Base-by-base conservation (phyloP, 1,284 basidiomycete species). In the Cutaneotrichosporon mucoides region DNA sequence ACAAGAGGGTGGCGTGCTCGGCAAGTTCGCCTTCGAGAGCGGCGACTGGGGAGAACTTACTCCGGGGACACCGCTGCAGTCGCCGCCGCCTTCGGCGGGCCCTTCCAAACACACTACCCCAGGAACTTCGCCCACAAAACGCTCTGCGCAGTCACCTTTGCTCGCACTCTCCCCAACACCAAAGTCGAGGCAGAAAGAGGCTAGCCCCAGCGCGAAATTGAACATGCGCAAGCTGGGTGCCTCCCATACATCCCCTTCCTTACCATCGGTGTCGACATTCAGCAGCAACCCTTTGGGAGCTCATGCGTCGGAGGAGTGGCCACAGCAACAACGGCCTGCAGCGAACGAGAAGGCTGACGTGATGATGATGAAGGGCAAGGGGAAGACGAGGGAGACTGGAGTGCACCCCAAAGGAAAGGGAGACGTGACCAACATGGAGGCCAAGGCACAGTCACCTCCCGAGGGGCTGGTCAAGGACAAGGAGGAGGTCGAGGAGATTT, bases 1-100 rank as follows among this genome's bases (percentile, higher is more conserved):
- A 34, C 42, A 57, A 40, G 60, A 62, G 11, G 63, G 63, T 24
- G 63, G 63, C 2, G 56, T 62, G 5, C 36, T 65, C 5, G 63
- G 63, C 37, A 60, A 62, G 56, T 54, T 65, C 33, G 38, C 40
- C 11, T 65, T 65, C 42, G 63, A 65, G 44, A 40, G 35, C 15
- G 38, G 52, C 41, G 58, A 55, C 58, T 54, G 53, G 57, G 57
- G 57, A 36, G 41, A 34, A 5, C 24, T 11, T 41, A 13, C 15
- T 42, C 42, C 15, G n/a, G 41, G 15, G 42, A 50, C 40, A 38
- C 35, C 55, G 16, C 45, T 16, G 42, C 48, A 41, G 34, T 44
- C 38, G 8, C 41, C 49, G 38, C 15, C 37, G 2, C 37, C 49
- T 4, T 41, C 49, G 7, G 38, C 15, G 2, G 16, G 15, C 8